Evolutionary conservation across 2,329 filamentous ascomycete genomes (phyloP).

Genomic region (Colletotrichum sp.): DNA sequence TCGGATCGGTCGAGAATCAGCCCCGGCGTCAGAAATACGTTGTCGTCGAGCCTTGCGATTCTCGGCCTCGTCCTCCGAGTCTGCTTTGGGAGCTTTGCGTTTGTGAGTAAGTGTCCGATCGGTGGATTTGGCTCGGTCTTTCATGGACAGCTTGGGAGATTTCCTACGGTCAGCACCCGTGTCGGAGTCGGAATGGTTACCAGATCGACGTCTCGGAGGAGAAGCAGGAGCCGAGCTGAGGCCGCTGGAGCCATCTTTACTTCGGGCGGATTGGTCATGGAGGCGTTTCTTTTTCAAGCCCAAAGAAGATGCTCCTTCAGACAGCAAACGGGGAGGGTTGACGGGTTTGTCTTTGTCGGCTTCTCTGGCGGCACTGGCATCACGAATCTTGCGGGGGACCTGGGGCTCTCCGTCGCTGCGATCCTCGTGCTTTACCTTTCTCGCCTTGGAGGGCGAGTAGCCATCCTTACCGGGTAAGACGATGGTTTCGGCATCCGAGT

Average conservation of each 20-base stretch:
- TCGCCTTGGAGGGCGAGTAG: slow-evolving; percentile 66
- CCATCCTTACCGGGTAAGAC: slow-evolving; percentile 71
- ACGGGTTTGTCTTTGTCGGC: slow-evolving; percentile 35
- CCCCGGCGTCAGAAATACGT: slow-evolving; percentile 48
- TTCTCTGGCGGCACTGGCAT: slow-evolving; percentile 38
- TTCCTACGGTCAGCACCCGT: slow-evolving; percentile 53
- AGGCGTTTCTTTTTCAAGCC: slow-evolving; percentile 56
- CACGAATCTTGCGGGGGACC: slow-evolving; percentile 37
- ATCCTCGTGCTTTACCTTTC: slow-evolving; percentile 71
- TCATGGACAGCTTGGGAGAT: slow-evolving; percentile 48
- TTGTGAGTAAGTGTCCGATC: slow-evolving; percentile 56
- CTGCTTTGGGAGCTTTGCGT: slow-evolving; percentile 57
- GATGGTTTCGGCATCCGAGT: slow-evolving; percentile 76
- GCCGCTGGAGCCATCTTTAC: slow-evolving; percentile 60
- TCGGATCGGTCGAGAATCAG: slow-evolving; percentile 12
- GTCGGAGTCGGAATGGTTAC: slow-evolving; percentile 56
- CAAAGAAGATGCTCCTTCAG: slow-evolving; percentile 28
- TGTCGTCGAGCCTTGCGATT: slow-evolving; percentile 59
- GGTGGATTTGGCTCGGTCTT: slow-evolving; percentile 52
- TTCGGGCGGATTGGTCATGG: slow-evolving; percentile 41
- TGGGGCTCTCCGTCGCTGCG: slow-evolving; percentile 61
- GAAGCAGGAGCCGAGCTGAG: slow-evolving; percentile 65
- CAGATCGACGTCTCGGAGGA: slow-evolving; percentile 46
- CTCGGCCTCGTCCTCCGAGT: slow-evolving; percentile 65
- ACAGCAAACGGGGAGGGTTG: slow-evolving; percentile 29